Percentiles rank a stretch among this genome's conserved stretches.
Conservation (phyloP, 2,329 filamentous ascomycete genomes). For the Monilinia fructicola region DNA sequence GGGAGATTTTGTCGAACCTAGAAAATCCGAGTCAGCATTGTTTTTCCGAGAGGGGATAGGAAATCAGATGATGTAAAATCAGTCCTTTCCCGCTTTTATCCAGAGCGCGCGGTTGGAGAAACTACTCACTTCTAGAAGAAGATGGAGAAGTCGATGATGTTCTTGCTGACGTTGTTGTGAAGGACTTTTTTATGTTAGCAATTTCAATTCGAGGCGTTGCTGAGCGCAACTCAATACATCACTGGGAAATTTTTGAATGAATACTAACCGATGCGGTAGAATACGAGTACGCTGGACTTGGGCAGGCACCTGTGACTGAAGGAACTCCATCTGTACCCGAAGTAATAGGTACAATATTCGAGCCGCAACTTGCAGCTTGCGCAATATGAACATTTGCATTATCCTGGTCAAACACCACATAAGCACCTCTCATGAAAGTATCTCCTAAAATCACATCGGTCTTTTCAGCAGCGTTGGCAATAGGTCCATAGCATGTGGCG, state of each 20-base stretch:
- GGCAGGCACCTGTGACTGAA: conserved; percentile 26
- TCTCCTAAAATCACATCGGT: conserved; percentile 21
- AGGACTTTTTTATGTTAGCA: neutral
- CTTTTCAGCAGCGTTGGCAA: conserved; percentile 19
- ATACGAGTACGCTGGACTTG: conserved; percentile 11
- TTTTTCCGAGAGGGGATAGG: too few species aligned
- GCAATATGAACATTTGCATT: conserved; percentile 30
- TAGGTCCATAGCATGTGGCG: conserved; percentile 20
- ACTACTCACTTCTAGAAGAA: neutral
- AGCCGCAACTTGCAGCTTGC: conserved; percentile 27
- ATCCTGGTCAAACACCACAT: conserved; percentile 33
- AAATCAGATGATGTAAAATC: neutral
- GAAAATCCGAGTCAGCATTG: neutral
- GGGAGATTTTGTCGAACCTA: neutral
- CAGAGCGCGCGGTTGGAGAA: neutral
- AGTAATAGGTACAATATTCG: conserved; percentile 28
- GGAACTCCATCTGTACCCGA: conserved; percentile 29
- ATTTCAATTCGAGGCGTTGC: neutral
- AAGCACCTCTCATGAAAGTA: conserved; percentile 29
- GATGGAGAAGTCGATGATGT: neutral
- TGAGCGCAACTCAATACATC: neutral
- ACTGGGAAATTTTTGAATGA: neutral
- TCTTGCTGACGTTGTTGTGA: neutral
- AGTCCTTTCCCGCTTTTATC: neutral
- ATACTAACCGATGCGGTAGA: neutral